phyloP scores from a whole-genome alignment of 129 eudicot species.

The Tagetes erecta region DNA sequence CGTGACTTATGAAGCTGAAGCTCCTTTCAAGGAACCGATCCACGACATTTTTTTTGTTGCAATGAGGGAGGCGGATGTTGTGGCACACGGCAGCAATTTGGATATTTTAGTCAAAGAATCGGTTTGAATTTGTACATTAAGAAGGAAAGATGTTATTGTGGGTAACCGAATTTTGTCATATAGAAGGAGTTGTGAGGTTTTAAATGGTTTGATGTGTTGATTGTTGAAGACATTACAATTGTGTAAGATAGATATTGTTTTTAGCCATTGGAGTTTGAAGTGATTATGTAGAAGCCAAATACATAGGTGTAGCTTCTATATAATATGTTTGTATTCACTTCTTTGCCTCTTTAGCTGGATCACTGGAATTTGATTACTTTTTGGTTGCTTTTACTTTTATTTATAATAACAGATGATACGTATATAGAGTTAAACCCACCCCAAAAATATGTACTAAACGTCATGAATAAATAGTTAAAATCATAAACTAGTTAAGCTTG shows the following conservation, averaged over 20 bases:
- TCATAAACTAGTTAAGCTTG: too few species aligned
- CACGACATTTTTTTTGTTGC: slow-evolving; percentile 23
- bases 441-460: too few species aligned
- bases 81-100: slow-evolving; percentile 20
- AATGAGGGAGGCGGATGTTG: slow-evolving; percentile 17
- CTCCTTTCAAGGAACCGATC: slow-evolving; percentile 15
- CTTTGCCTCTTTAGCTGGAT: background rate
- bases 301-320: slow-evolving; percentile 10
- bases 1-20: slow-evolving; percentile 53
- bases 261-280: slow-evolving; percentile 20
- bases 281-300: background rate
- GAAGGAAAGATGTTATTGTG: slow-evolving; percentile 27
- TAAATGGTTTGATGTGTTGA: slow-evolving; percentile 18
- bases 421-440: too few species aligned
- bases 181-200: slow-evolving; percentile 28
- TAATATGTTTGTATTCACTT: slow-evolving; percentile 13
- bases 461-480: too few species aligned
- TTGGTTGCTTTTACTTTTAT: background rate
- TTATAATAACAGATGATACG: background rate
- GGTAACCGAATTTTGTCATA: slow-evolving; percentile 38
- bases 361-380: background rate
- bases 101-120: slow-evolving; percentile 13
- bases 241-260: slow-evolving; percentile 23
- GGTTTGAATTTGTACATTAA: slow-evolving; percentile 46
- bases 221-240: slow-evolving; percentile 23